Percentiles rank a stretch among this genome's conserved stretches.
Conservation (phyloP, 345 rosid genomes). For the Populus euphratica region DNA sequence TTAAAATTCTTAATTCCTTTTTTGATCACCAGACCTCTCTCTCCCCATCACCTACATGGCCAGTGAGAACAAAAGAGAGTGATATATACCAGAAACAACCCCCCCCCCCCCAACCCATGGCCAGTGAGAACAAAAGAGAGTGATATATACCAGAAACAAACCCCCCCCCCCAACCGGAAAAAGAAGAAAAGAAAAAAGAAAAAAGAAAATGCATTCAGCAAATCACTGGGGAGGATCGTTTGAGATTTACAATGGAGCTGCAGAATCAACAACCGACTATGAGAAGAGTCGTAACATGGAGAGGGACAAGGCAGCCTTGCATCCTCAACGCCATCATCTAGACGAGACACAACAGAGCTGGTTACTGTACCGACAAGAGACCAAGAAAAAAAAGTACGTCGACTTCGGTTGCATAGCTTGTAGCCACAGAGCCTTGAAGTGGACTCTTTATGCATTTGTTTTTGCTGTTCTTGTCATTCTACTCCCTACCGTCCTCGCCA, state of each 20-base stretch:
- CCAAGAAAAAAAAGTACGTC: slow-evolving; percentile 60
- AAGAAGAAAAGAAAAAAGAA: too few relatives aligned
- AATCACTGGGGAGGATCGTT: slow-evolving; percentile 82
- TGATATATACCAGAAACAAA: background rate
- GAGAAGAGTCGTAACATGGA: slow-evolving; percentile 41
- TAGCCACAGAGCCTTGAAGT: slow-evolving; percentile 50
- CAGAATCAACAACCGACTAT: slow-evolving; percentile 23
- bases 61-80: background rate
- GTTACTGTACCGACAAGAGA: slow-evolving; percentile 52
- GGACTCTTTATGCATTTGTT: slow-evolving; percentile 40
- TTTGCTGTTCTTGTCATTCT: slow-evolving; percentile 56
- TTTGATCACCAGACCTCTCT: background rate
- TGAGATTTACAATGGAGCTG: slow-evolving; percentile 39
- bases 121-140: background rate
- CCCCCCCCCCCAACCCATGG: too few relatives aligned
- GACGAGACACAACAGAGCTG: slow-evolving; percentile 90
- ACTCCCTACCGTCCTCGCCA: slow-evolving; percentile 57
- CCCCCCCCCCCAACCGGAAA: background rate
- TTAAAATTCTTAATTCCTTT: background rate
- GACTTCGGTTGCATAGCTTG: slow-evolving; percentile 71
- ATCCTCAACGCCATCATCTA: slow-evolving; percentile 28
- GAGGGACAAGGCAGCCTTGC: slow-evolving; percentile 58
- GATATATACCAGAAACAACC: background rate
- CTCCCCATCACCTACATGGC: background rate
- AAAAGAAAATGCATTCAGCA: slow-evolving; percentile 46